Conservation (phyloP, 768 basidiomycete species). For the Saitozyma sp. region DNA sequence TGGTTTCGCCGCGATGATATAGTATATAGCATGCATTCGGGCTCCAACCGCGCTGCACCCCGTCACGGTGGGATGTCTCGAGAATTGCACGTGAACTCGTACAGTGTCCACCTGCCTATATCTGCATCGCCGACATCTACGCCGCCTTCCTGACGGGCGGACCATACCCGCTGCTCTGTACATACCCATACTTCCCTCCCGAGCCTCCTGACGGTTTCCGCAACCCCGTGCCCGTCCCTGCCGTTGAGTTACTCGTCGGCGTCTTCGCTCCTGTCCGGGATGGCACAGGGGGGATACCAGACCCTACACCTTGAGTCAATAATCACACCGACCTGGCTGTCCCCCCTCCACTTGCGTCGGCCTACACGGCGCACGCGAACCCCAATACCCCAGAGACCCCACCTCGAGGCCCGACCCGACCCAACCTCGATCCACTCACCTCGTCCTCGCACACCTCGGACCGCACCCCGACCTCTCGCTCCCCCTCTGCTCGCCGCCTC, state of each 20-base stretch:
- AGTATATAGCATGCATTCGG: too few relatives aligned
- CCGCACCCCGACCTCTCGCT: conserved; percentile 17
- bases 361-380: too few relatives aligned
- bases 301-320: conserved; percentile 8
- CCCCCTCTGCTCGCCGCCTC: conserved; percentile 12
- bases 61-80: too few relatives aligned
- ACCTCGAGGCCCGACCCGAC: conserved; percentile 9
- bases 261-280: conserved; percentile 8
- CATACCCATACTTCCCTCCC: conserved; percentile 40
- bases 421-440: conserved; percentile 6
- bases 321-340: background rate
- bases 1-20: too few relatives aligned
- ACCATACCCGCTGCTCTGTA: conserved; percentile 46
- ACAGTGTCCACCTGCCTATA: too few relatives aligned
- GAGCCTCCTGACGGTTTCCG: conserved; percentile 17
- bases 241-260: conserved; percentile 4
- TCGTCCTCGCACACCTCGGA: conserved; percentile 18
- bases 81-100: too few relatives aligned
- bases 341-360: too few relatives aligned
- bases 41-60: too few relatives aligned
- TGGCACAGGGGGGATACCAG: conserved; percentile 24
- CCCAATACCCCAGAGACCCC: too few relatives aligned
- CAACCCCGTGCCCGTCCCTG: background rate
- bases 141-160: conserved; percentile 14
- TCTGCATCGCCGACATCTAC: background rate